These are phyloP conservation scores for Pogostemon cablin DNA, from an alignment of 257 asterid genomes.

Conservation along the genomic window DNA sequence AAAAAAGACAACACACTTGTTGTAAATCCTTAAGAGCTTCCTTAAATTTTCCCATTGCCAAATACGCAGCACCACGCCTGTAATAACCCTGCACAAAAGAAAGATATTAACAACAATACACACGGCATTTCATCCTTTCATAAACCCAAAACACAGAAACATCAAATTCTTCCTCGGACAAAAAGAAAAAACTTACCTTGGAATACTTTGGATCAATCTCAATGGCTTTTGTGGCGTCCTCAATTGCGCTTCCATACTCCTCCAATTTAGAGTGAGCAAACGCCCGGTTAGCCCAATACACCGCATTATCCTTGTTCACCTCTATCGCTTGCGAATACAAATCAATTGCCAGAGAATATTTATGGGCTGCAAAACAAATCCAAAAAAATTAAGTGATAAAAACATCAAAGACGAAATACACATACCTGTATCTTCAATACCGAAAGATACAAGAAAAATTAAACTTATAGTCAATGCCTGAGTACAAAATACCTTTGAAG, in stretches of 20 bases:
- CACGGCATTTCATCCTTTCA: slow-evolving; percentile 16
- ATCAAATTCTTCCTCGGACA: not conserved
- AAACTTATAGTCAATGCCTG: not conserved
- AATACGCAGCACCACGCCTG: slow-evolving; percentile 92
- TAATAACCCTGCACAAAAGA: slow-evolving; percentile 74
- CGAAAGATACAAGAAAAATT: not conserved
- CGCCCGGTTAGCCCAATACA: slow-evolving; percentile 98
- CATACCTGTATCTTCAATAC: not conserved
- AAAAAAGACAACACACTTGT: slow-evolving; percentile 51
- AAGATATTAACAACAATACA: slow-evolving; percentile 16
- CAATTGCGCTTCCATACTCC: slow-evolving; percentile 97
- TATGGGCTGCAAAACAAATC: slow-evolving; percentile 59
- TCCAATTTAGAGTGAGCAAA: slow-evolving; percentile 94
- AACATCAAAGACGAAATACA: slow-evolving; percentile 11
- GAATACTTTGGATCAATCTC: slow-evolving; percentile 89
- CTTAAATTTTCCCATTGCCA: slow-evolving; percentile 96
- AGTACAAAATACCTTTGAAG: slow-evolving; percentile 69
- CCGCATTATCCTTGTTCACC: slow-evolving; percentile 66
- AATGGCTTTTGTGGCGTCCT: slow-evolving; percentile 82
- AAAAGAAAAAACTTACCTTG: slow-evolving; percentile 49
- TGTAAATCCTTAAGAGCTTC: slow-evolving; percentile 95
- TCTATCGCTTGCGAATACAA: slow-evolving; percentile 90
- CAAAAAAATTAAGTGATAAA: slow-evolving; percentile 8
- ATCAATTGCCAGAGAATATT: slow-evolving; percentile 91
- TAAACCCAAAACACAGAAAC: slow-evolving; percentile 19